These are phyloP conservation scores for Populus euphratica DNA, from an alignment of 345 rosid genomes.

Conservation along the genomic window DNA sequence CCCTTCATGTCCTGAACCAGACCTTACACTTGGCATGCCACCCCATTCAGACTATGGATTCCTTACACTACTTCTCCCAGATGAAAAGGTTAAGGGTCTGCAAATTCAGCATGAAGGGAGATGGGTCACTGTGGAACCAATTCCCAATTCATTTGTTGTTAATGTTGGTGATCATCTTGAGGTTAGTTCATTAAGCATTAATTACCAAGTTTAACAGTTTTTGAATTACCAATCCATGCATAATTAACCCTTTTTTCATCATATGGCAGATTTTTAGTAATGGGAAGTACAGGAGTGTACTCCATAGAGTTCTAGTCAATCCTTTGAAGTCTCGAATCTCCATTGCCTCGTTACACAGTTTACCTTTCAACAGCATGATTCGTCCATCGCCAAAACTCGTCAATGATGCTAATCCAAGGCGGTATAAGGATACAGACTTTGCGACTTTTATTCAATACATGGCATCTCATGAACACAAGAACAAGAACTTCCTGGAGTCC, in stretches of 20 bases:
- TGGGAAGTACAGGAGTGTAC: slow-evolving; percentile 39
- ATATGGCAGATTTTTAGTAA: slow-evolving; percentile 36
- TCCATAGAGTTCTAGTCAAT: slow-evolving; percentile 38
- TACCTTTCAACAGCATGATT: slow-evolving; percentile 20
- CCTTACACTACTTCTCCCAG: slow-evolving; percentile 39
- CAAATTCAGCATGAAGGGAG: slow-evolving; percentile 34
- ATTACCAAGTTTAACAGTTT: neutral
- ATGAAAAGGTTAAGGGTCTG: slow-evolving; percentile 34
- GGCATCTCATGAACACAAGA: slow-evolving; percentile 20
- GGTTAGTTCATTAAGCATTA: slow-evolving; percentile 12
- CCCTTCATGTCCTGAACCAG: slow-evolving; percentile 41
- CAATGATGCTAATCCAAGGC: slow-evolving; percentile 24
- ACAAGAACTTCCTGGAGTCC: slow-evolving; percentile 31
- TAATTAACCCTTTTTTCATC: neutral
- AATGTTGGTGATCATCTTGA: slow-evolving; percentile 45
- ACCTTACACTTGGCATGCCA: slow-evolving; percentile 33
- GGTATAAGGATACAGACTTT: slow-evolving; percentile 35
- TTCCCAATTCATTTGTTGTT: slow-evolving; percentile 30
- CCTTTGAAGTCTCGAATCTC: slow-evolving; percentile 25
- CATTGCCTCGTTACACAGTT: slow-evolving; percentile 36
- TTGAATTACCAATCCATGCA: no score
- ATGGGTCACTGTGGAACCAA: slow-evolving; percentile 35
- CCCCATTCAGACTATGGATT: slow-evolving; percentile 45
- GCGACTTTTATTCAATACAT: slow-evolving; percentile 27
- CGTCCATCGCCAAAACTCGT: slow-evolving; percentile 28